Percentiles rank a stretch among this genome's conserved stretches.
These are phyloP conservation scores for Fusarium falciforme DNA, from an alignment of 2,329 filamentous ascomycete genomes.

Conservation along the genomic window DNA sequence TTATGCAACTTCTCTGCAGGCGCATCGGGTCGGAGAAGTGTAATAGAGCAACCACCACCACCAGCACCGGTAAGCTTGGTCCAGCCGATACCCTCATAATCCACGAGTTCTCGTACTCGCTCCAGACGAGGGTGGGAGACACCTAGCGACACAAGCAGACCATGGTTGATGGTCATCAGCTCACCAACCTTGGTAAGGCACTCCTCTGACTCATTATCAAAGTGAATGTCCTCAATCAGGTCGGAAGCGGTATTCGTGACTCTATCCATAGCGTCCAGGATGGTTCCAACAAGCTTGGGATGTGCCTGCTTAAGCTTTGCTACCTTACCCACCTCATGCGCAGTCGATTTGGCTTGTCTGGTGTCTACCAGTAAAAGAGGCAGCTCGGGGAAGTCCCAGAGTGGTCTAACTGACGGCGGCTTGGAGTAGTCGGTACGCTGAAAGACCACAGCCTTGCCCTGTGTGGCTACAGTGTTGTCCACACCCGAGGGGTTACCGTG, in stretches of 20 bases:
- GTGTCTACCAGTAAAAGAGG: conserved; percentile 93
- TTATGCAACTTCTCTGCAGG: conserved; percentile 66
- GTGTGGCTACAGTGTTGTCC: conserved; percentile 94
- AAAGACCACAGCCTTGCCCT: conserved; percentile 95
- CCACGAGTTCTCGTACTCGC: conserved; percentile 89
- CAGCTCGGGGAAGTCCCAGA: conserved; percentile 92
- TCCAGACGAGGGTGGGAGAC: conserved; percentile 96
- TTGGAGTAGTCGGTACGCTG: conserved; percentile 81
- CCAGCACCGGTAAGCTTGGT: conserved; percentile 97
- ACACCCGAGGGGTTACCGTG: conserved; percentile 97
- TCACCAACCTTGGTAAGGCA: conserved; percentile 83
- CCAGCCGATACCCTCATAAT: conserved; percentile 91
- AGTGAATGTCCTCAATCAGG: conserved; percentile 70
- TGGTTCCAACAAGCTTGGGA: conserved; percentile 80
- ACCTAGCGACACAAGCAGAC: conserved; percentile 87
- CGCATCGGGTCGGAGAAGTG: conserved; percentile 79
- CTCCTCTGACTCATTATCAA: conserved; percentile 72
- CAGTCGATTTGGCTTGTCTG: conserved; percentile 85
- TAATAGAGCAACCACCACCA: conserved; percentile 95
- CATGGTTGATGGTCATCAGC: conserved; percentile 93
- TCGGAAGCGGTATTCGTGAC: conserved; percentile 68
- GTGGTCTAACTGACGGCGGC: conserved; percentile 78
- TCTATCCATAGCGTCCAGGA: conserved; percentile 87
- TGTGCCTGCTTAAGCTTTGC: conserved; percentile 76
- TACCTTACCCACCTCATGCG: conserved; percentile 88